Percentiles rank a stretch among this genome's conserved stretches.
These are phyloP conservation scores for Fusarium sp. DNA, from an alignment of 2,329 filamentous ascomycete genomes.

Conservation along the genomic window DNA sequence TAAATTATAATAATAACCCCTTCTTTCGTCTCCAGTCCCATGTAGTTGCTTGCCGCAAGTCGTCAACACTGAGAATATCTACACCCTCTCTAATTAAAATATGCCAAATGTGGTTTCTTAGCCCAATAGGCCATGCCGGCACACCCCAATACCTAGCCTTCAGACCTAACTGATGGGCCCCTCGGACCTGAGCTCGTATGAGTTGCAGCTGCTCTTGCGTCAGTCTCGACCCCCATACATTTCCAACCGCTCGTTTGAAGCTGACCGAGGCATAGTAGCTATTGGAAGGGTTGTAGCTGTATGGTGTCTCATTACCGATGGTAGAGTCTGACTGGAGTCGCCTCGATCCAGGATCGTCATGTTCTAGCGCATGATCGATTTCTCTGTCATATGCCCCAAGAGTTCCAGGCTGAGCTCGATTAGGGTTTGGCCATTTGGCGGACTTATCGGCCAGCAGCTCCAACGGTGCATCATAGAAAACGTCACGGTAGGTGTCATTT, in stretches of 20 bases:
- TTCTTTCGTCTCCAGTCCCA: constrained; percentile 2
- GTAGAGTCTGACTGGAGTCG: background rate
- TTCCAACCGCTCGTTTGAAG: background rate
- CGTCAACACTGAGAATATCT: background rate
- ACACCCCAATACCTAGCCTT: background rate
- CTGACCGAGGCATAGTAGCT: background rate
- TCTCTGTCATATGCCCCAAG: background rate
- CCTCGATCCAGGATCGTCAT: background rate
- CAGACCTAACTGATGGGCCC: background rate
- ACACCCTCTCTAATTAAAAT: background rate
- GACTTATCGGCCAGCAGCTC: background rate
- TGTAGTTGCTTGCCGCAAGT: background rate
- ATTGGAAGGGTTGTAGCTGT: background rate
- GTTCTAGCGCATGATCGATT: too few species aligned
- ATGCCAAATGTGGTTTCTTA: constrained; percentile 1
- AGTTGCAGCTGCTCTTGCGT: background rate
- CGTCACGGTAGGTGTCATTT: background rate
- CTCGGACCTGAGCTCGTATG: background rate
- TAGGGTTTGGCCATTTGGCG: background rate
- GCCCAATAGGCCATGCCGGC: background rate
- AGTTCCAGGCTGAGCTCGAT: background rate
- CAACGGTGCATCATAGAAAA: background rate
- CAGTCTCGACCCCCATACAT: background rate
- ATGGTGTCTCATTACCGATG: background rate
- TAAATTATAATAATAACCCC: background rate